A percentile compares a stretch with the other conserved stretches of the same genome.
Conservation (phyloP, 495 filamentous ascomycete genomes). For the Aspergillus hancockii region DNA sequence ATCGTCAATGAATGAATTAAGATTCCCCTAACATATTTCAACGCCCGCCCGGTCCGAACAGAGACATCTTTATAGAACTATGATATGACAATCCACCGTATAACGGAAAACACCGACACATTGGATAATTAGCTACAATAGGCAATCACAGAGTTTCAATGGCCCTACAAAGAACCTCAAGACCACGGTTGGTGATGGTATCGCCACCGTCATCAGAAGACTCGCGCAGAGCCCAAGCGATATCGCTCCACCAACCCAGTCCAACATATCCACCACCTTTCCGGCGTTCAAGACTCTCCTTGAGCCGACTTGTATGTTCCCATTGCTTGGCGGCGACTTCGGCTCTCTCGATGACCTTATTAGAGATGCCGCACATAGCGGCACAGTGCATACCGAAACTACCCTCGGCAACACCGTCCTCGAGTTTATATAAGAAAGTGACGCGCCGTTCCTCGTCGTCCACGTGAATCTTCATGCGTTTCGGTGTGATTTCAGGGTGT, state of each 20-base stretch:
- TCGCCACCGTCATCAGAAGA: slow-evolving; percentile 41
- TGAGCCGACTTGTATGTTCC: slow-evolving; percentile 90
- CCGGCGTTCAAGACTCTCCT: slow-evolving; percentile 82
- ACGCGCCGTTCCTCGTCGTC: slow-evolving; percentile 81
- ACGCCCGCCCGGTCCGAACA: neutral
- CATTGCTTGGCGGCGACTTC: slow-evolving; percentile 90
- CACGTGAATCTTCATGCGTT: slow-evolving; percentile 91
- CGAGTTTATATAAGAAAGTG: slow-evolving; percentile 94
- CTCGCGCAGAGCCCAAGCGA: slow-evolving; percentile 75
- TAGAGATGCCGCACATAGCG: slow-evolving; percentile 92
- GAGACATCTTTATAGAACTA: neutral
- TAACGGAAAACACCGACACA: slow-evolving; percentile 6
- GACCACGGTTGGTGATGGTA: slow-evolving; percentile 46
- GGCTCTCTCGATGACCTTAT: slow-evolving; percentile 78
- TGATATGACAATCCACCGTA: slow-evolving; percentile 3
- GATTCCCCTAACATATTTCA: neutral
- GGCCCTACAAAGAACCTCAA: slow-evolving; percentile 74
- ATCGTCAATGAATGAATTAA: neutral
- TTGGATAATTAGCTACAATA: neutral
- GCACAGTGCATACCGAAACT: slow-evolving; percentile 99
- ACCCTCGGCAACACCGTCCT: slow-evolving; percentile 93
- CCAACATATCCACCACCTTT: slow-evolving; percentile 77
- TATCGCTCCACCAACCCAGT: slow-evolving; percentile 87
- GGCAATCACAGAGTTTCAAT: slow-evolving; percentile 70
- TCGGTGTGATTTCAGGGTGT: slow-evolving; percentile 84